Evolutionary conservation across 208 protist genomes (phyloP).

Genomic region (Wallacemonas sp.): DNA sequence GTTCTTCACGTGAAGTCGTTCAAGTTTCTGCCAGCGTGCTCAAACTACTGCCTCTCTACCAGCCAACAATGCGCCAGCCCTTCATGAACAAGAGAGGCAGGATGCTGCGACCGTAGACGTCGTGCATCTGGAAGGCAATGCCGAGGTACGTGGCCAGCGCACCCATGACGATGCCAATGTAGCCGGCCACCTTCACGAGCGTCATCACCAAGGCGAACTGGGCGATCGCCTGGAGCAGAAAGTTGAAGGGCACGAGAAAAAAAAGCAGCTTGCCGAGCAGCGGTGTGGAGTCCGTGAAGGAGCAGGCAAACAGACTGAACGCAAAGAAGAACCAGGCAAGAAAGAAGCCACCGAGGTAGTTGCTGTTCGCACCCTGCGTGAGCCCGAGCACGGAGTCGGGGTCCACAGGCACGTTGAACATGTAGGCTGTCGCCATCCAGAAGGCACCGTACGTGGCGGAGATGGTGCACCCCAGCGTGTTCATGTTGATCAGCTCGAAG

Average conservation of each 20-base stretch:
- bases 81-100: slow-evolving; percentile 44
- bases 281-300: slow-evolving; percentile 22
- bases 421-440: slow-evolving; percentile 35
- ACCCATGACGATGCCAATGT: slow-evolving; percentile 48
- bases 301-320: slow-evolving; percentile 21
- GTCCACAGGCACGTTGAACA: slow-evolving; percentile 12
- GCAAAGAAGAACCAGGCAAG: slow-evolving; percentile 42
- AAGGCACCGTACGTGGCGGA: slow-evolving; percentile 46
- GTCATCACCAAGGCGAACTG: slow-evolving; percentile 12
- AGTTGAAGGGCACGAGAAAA: slow-evolving; percentile 31
- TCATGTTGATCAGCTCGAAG: slow-evolving; percentile 44
- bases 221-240: slow-evolving; percentile 23
- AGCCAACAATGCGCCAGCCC: slow-evolving; percentile 30
- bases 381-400: background rate
- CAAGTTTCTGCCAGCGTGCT: too few species aligned
- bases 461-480: slow-evolving; percentile 43
- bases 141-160: slow-evolving; percentile 46
- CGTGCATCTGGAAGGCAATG: slow-evolving; percentile 48
- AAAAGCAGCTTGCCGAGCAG: slow-evolving; percentile 29
- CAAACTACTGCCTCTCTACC: slow-evolving; percentile 23
- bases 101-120: slow-evolving; percentile 34
- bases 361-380: slow-evolving; percentile 9
- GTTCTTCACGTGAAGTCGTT: background rate
- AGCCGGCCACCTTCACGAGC: slow-evolving; percentile 45
- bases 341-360: slow-evolving; percentile 45